A percentile compares a stretch with the other conserved stretches of the same genome.
These are phyloP conservation scores for Fonsecaea pedrosoi DNA, from an alignment of 2,329 filamentous ascomycete species.

Conservation along the genomic window DNA sequence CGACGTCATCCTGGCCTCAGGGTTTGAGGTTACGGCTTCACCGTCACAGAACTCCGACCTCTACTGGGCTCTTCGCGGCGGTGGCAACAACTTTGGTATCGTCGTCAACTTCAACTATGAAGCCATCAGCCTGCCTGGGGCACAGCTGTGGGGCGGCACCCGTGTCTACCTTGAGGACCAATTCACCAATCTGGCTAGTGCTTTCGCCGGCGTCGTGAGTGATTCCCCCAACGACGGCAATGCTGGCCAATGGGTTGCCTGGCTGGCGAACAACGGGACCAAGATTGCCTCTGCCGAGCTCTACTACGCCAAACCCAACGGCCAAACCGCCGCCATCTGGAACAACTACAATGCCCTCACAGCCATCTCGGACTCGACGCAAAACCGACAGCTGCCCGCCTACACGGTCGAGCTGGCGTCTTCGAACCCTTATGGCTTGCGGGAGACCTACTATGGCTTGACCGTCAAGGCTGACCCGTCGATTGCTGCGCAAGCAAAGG, in stretches of 20 bases:
- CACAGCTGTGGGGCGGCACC: conserved; percentile 34
- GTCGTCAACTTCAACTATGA: conserved; percentile 51
- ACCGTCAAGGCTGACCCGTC: conserved; percentile 44
- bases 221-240: conserved; percentile 45
- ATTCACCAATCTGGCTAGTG: conserved; percentile 43
- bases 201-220: conserved; percentile 44
- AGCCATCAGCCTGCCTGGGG: conserved; percentile 35
- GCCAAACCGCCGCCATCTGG: conserved; percentile 46
- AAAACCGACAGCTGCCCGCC: conserved; percentile 42
- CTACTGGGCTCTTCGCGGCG: conserved; percentile 51
- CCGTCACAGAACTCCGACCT: conserved; percentile 45
- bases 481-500: conserved; percentile 40
- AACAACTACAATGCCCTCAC: conserved; percentile 47
- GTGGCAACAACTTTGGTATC: conserved; percentile 50
- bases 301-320: conserved; percentile 48
- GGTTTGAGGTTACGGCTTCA: conserved; percentile 45
- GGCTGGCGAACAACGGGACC: conserved; percentile 6
- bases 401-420: conserved; percentile 47
- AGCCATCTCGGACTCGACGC: conserved; percentile 43
- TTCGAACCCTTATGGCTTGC: conserved; percentile 45
- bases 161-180: conserved; percentile 33
- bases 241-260: conserved; percentile 35
- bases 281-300: conserved; percentile 44
- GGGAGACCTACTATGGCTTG: conserved; percentile 45
- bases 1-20: conserved; percentile 37